Conservation (phyloP, 306 rosid species). For the Rosa persica region DNA sequence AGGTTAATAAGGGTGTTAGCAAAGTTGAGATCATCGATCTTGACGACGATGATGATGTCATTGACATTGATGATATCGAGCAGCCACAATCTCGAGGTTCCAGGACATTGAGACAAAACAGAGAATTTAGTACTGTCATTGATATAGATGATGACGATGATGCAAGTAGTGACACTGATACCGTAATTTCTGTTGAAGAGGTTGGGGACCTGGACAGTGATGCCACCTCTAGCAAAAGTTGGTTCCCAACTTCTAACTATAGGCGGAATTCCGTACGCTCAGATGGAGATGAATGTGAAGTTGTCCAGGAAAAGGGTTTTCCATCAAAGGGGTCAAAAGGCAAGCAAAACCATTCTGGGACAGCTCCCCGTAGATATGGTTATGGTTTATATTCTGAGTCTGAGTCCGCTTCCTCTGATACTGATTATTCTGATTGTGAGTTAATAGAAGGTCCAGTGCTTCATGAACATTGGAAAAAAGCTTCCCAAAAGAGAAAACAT, state of each 20-base stretch:
- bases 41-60: constrained; percentile 62
- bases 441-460: constrained; percentile 52
- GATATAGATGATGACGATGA: constrained; percentile 67
- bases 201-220: constrained; percentile 78
- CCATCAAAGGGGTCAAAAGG: constrained; percentile 38
- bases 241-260: constrained; percentile 32
- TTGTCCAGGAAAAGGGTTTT: constrained; percentile 38
- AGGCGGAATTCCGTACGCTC: constrained; percentile 25
- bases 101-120: constrained; percentile 35
- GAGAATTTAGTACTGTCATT: constrained; percentile 47
- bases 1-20: constrained; percentile 34
- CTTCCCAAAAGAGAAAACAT: constrained; percentile 56
- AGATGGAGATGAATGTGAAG: constrained; percentile 41
- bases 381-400: constrained; percentile 45
- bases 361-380: constrained; percentile 38
- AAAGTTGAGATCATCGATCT: constrained; percentile 61
- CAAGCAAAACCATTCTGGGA: constrained; percentile 36
- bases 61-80: constrained; percentile 49
- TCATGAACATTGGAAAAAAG: constrained; percentile 74
- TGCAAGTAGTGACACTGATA: constrained; percentile 16
- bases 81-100: constrained; percentile 32
- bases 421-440: constrained; percentile 85
- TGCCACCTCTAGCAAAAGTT: constrained; percentile 62
- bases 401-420: constrained; percentile 49
- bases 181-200: constrained; percentile 33